These are phyloP conservation scores for Arabidopsis arenosa DNA, from an alignment of 345 rosid species.

Conservation along the genomic window DNA sequence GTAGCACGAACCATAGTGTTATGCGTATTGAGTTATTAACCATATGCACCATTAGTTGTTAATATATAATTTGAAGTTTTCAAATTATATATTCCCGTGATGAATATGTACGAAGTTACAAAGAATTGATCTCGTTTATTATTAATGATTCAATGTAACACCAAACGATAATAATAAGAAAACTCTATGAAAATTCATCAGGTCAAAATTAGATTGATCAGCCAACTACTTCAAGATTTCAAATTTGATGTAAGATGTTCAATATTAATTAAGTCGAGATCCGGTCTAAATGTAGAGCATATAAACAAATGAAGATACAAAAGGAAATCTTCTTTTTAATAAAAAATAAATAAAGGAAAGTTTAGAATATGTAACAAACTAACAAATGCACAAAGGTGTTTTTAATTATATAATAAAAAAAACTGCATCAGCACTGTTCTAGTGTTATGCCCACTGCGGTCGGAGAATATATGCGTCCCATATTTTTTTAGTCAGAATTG, in stretches of 20 bases:
- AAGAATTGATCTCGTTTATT: background rate
- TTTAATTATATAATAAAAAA: background rate
- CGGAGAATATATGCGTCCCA: conserved; percentile 46
- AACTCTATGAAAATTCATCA: too few relatives aligned
- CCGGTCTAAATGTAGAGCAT: conserved; percentile 24
- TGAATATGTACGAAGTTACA: too few relatives aligned
- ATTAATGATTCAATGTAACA: background rate
- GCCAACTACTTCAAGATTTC: background rate
- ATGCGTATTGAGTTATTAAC: background rate
- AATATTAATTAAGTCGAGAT: background rate
- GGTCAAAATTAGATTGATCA: background rate
- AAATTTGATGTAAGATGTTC: conserved; percentile 2
- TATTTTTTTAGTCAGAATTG: conserved; percentile 28
- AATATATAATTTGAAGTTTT: too few relatives aligned
- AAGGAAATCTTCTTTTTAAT: conserved; percentile 33
- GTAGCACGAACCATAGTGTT: conserved; percentile 7
- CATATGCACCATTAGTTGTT: conserved; percentile 4
- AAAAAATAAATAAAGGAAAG: background rate
- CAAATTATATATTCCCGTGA: too few relatives aligned
- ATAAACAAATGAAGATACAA: conserved; percentile 29
- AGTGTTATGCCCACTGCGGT: conserved; percentile 44
- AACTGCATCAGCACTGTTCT: conserved; percentile 9
- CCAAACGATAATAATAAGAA: background rate
- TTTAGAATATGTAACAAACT: conserved; percentile 2
- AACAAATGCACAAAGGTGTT: conserved; percentile 18